Evolutionary conservation across 2,329 filamentous ascomycete species (phyloP).

Genomic region (Xylariomycetidae sp.): DNA sequence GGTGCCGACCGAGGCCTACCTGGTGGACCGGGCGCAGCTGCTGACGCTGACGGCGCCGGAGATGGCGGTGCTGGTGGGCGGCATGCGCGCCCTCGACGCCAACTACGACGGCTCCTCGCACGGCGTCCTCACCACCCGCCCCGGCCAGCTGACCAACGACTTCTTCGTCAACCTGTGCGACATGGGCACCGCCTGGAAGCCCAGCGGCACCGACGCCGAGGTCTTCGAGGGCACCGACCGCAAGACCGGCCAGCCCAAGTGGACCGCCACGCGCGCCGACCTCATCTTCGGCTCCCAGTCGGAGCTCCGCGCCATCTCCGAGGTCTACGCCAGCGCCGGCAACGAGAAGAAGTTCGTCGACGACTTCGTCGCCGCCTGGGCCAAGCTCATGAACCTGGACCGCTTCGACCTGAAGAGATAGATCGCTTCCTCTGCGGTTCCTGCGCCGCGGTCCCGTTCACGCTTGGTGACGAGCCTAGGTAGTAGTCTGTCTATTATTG

Average conservation of each 20-base stretch:
- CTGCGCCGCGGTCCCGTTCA: no score
- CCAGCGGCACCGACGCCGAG: slow-evolving; percentile 43
- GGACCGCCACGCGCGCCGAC: slow-evolving; percentile 62
- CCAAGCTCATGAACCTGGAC: slow-evolving; percentile 69
- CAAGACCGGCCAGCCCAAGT: slow-evolving; percentile 60
- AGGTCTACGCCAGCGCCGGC: slow-evolving; percentile 61
- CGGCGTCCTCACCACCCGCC: slow-evolving; percentile 62
- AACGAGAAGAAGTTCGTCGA: slow-evolving; percentile 58
- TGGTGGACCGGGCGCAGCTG: slow-evolving; percentile 66
- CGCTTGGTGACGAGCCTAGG: no score
- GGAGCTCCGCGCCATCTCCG: slow-evolving; percentile 64
- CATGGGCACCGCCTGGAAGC: slow-evolving; percentile 58
- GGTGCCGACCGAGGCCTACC: slow-evolving; percentile 60
- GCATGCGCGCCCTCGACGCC: slow-evolving; percentile 61
- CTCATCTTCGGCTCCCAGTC: slow-evolving; percentile 69
- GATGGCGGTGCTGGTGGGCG: slow-evolving; percentile 64
- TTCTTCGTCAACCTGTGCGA: slow-evolving; percentile 79
- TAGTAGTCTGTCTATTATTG: no score
- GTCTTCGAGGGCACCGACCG: slow-evolving; percentile 59
- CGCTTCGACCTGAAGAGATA: slow-evolving; percentile 50
- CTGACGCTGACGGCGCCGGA: slow-evolving; percentile 67
- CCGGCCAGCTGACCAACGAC: slow-evolving; percentile 68
- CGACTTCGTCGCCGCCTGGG: slow-evolving; percentile 67
- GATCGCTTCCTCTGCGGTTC: no score
- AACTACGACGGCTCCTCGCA: slow-evolving; percentile 65